A percentile compares a stretch with the other conserved stretches of the same genome.
phyloP scores from a whole-genome alignment of 2,329 filamentous ascomycete genomes.

The Clarireedia paspali region DNA sequence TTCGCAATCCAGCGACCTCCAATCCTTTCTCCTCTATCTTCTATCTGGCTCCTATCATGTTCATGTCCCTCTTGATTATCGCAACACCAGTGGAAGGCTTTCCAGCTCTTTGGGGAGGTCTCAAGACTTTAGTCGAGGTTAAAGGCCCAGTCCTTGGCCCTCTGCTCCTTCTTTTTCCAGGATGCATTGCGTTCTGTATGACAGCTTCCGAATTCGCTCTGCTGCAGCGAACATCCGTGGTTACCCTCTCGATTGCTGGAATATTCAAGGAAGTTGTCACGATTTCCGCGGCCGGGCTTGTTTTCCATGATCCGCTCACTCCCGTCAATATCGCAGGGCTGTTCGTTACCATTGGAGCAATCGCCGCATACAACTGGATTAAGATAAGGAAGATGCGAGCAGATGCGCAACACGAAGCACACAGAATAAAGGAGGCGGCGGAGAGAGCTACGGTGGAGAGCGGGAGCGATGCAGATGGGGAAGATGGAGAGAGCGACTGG shows the following conservation, averaged over 20 bases:
- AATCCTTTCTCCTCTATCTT: constrained; percentile 98
- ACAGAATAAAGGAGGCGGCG: constrained; percentile 23
- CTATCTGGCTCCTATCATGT: constrained; percentile 97
- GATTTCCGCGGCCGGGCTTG: constrained; percentile 76
- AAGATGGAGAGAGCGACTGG: constrained; percentile 22
- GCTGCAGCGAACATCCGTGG: constrained; percentile 88
- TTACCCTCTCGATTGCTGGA: constrained; percentile 91
- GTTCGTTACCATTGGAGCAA: constrained; percentile 80
- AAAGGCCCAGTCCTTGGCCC: constrained; percentile 63
- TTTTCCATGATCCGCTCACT: constrained; percentile 85
- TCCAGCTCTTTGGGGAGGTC: constrained; percentile 55
- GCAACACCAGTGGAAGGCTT: constrained; percentile 84
- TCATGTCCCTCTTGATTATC: constrained; percentile 69
- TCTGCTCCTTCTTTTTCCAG: constrained; percentile 78
- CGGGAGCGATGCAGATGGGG: constrained; percentile 19
- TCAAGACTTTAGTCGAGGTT: constrained; percentile 53
- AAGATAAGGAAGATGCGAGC: constrained; percentile 85
- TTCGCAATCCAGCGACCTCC: constrained; percentile 87
- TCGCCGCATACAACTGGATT: constrained; percentile 86
- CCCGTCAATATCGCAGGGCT: constrained; percentile 81
- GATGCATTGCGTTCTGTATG: constrained; percentile 90
- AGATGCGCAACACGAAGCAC: constrained; percentile 54
- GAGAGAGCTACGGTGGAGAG: constrained; percentile 12
- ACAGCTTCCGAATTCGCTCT: constrained; percentile 93
- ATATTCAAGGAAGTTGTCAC: constrained; percentile 99